Evolutionary conservation across 2,329 filamentous ascomycete species (phyloP), one percentile per base, ranked within the genome.

Genomic region (Metarhizium rileyi): DNA sequence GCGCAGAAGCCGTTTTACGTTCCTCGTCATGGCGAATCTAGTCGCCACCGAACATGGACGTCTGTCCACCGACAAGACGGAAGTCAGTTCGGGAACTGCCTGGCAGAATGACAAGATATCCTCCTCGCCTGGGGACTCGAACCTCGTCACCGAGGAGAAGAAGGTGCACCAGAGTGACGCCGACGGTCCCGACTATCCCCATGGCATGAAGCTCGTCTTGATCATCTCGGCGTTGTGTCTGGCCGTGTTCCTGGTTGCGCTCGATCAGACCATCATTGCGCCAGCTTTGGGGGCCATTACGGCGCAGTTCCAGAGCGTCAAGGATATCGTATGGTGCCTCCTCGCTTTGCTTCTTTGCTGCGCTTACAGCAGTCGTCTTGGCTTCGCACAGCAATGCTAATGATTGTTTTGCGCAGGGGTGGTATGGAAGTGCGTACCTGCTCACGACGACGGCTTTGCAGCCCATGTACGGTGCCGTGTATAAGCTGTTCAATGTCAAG

Each of bases 271-370:
- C 44, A 76, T 75, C 52, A 73, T 76, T 52, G 72, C 73, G 5
- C 74, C 75, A 14, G 75, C 75, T 1, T 66, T 77, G 18, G 73
- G 73, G 20, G 71, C 74, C 57, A 78, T 78, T 54, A 76, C 73
- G 0, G 62, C 62, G 1, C 61, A 73, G 44, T 76, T 70, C 47
- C 51, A 57, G 41, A 71, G 67, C 45, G 66, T 72, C 33, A 67
- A 68, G 54, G 73, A 76, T 49, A 74, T 76, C 53, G 72, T 68
- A 49, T 14, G 3, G 8, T 41, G 26, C 12, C 16, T 22, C 27
- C 12, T 6, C 68, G 49, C 40, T 2, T 30, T 18, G 28, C 25
- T 44, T 55, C 16, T 47, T 22, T 23, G 23, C n/a, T n/a, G n/a
- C n/a, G n/a, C n/a, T n/a, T n/a, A n/a, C n/a, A n/a, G n/a, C n/a